These are phyloP conservation scores for Solanum piurae DNA, from an alignment of 257 asterid species.

Conservation along the genomic window DNA sequence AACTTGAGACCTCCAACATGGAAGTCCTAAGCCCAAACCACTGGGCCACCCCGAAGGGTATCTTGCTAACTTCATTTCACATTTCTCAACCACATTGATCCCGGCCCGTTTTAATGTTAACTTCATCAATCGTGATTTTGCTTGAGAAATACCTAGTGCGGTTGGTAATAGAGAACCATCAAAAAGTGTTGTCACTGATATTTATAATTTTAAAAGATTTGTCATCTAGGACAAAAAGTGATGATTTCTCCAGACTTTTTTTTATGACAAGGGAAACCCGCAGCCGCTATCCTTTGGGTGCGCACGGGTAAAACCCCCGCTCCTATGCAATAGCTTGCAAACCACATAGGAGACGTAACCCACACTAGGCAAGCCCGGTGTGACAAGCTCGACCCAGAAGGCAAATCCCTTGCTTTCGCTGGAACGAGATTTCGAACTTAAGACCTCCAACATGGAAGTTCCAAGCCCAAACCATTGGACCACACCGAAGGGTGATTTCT, in stretches of 20 bases:
- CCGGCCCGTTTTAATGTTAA: neutral
- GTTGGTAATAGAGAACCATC: neutral
- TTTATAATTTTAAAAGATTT: neutral
- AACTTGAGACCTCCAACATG: too few relatives aligned
- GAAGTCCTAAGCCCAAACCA: too few relatives aligned
- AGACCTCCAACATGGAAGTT: neutral
- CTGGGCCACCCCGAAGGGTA: too few relatives aligned
- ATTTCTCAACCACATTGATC: neutral
- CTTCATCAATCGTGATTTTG: neutral
- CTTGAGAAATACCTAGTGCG: neutral
- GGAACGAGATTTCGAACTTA: neutral
- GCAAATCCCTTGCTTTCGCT: neutral
- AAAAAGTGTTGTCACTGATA: neutral
- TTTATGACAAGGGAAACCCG: too few relatives aligned
- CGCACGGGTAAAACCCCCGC: neutral
- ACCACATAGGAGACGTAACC: neutral
- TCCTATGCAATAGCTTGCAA: neutral
- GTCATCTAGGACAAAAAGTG: neutral
- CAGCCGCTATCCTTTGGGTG: neutral
- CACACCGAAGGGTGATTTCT: neutral
- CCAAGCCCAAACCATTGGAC: neutral
- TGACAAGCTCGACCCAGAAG: neutral
- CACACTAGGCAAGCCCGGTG: neutral
- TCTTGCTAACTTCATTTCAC: neutral
- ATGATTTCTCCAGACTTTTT: neutral